phyloP scores from a whole-genome alignment of 176 grass and related monocot genomes.

The Oryza australiensis region DNA sequence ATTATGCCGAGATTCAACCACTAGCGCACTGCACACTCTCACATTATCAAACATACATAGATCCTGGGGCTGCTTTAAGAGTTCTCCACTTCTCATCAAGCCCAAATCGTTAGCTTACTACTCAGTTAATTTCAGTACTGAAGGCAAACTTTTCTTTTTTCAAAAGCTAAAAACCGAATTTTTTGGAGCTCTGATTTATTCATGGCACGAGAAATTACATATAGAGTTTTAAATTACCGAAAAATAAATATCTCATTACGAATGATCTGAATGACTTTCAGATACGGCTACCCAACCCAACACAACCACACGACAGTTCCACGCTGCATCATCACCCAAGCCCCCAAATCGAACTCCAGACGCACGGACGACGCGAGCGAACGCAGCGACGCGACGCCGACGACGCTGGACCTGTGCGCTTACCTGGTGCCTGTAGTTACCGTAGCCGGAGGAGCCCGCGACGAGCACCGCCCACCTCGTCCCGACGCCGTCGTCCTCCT shows the following conservation, averaged over 20 bases:
- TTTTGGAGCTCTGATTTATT: neutral
- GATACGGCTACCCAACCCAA: neutral
- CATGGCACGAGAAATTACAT: neutral
- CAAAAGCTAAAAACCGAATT: neutral
- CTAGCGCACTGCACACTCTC: neutral
- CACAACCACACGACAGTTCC: neutral
- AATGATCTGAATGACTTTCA: neutral
- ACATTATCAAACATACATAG: neutral
- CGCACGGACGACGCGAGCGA: neutral
- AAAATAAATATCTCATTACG: neutral
- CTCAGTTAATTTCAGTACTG: neutral
- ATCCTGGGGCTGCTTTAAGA: neutral
- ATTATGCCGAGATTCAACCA: neutral
- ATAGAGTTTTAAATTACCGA: neutral
- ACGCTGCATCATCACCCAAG: neutral
- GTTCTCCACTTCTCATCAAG: neutral
- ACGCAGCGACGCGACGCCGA: neutral
- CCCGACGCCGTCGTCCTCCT: constrained; percentile 38
- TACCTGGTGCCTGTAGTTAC: constrained; percentile 93
- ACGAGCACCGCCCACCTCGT: constrained; percentile 96
- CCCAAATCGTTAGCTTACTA: neutral
- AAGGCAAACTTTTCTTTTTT: neutral
- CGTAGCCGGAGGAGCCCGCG: constrained; percentile 79
- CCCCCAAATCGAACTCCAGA: neutral
- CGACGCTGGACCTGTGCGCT: neutral